Evolutionary conservation across 2,329 filamentous ascomycete genomes (phyloP), one percentile per base, ranked within the genome.

Genomic region (Ilyonectria destructans): DNA sequence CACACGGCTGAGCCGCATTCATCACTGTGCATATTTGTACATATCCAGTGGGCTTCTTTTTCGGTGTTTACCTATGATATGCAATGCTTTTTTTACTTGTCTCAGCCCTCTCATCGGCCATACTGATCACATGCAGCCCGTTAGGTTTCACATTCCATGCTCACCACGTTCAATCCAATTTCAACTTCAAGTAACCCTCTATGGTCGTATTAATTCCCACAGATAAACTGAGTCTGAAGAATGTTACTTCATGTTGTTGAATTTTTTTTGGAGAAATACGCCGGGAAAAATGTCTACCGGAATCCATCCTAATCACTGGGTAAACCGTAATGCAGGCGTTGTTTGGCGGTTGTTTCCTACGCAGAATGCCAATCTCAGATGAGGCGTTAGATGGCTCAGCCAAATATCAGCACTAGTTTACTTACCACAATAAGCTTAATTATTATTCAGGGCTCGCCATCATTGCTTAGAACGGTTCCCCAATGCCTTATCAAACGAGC

Each of bases 1-100:
- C 40, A 66, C 66, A 69, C 62, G 46, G 55, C 43, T 52, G 46
- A 68, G 67, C 67, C 58, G 55, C 67, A 69, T 60, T 31, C 58
- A 55, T 65, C 57, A 58, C 54, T 57, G 10, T 62, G 58, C 58
- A 62, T 63, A 43, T 58, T 23, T 2, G n/a, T 40, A 29, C 19
- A 40, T 19, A 7, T n/a, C 21, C 8, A n/a, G 40, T 9, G 17
- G 17, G 26, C 26, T 26, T 26, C 31, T 33, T 15, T 43, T 8
- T 6, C 6, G 6, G 12, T 17, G 37, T 40, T 31, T 8, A 9
- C 13, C 21, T 10, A 19, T 15, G 19, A 40, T 17, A 17, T 45
- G 33, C n/a, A 55, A 17, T 4, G 6, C 19, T 15, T 12, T 17
- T 33, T 33, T 37, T 5, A 10, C 23, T 2, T n/a, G 12, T 33